Conservation (phyloP, 495 filamentous ascomycete genomes). For the Xylaria longipes region DNA sequence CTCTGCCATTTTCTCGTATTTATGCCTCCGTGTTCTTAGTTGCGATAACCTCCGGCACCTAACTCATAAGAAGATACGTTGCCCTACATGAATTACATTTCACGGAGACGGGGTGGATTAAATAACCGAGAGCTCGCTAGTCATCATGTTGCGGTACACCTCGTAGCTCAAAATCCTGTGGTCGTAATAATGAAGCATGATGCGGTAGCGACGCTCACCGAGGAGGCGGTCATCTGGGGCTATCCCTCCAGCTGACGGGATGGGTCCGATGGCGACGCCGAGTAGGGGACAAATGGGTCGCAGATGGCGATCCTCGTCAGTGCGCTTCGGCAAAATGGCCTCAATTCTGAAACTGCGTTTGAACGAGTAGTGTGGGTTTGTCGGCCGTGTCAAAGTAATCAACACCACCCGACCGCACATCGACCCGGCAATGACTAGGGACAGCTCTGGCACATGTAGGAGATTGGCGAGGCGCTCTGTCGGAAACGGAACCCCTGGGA, state of each 20-base stretch:
- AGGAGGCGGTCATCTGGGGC: conserved; percentile 32
- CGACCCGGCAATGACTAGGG: conserved; percentile 74
- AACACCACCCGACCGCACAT: conserved; percentile 78
- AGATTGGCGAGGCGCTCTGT: conserved; percentile 80
- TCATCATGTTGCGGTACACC: conserved; percentile 50
- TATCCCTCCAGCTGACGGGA: conserved; percentile 59
- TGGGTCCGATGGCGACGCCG: conserved; percentile 51
- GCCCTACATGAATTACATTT: background rate
- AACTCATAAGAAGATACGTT: background rate
- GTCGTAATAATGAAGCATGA: conserved; percentile 79
- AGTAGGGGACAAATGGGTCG: conserved; percentile 48
- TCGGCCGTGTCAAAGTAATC: conserved; percentile 67
- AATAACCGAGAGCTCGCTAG: conserved; percentile 21
- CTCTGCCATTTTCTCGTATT: background rate
- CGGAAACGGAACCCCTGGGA: conserved; percentile 41
- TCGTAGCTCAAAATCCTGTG: conserved; percentile 85
- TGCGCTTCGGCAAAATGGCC: conserved; percentile 47
- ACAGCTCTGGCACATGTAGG: conserved; percentile 77
- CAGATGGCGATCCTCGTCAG: conserved; percentile 44
- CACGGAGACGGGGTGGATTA: background rate
- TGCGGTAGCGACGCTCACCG: conserved; percentile 64
- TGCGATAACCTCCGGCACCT: background rate
- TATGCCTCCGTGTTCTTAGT: background rate
- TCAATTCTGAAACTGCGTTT: conserved; percentile 52
- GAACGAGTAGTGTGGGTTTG: conserved; percentile 29